phyloP scores from a whole-genome alignment of 2,329 filamentous ascomycete species.

The Rhinocladiella mackenziei region DNA sequence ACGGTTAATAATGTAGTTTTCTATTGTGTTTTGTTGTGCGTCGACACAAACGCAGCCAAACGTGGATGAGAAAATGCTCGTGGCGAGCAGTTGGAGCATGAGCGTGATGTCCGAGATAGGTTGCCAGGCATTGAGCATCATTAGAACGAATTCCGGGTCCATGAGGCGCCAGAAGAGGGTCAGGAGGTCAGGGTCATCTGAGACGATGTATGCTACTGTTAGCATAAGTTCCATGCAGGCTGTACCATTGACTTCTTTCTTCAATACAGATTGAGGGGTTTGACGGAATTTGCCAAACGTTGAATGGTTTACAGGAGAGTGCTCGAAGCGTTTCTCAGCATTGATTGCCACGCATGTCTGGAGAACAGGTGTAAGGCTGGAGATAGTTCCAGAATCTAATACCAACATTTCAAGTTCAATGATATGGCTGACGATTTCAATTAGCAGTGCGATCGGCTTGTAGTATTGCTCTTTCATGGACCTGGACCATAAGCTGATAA shows the following conservation, averaged over 20 bases:
- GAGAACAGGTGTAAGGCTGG: constrained; percentile 39
- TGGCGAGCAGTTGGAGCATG: constrained; percentile 53
- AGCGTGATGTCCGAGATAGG: constrained; percentile 53
- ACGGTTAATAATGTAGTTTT: constrained; percentile 52
- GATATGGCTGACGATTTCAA: constrained; percentile 41
- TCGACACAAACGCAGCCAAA: constrained; percentile 52
- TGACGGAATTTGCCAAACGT: constrained; percentile 38
- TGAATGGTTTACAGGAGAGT: constrained; percentile 42
- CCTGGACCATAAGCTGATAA: constrained; percentile 54
- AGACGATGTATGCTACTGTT: constrained; percentile 47
- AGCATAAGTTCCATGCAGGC: constrained; percentile 54
- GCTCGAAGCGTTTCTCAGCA: constrained; percentile 48
- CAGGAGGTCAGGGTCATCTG: constrained; percentile 37
- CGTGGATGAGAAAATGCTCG: constrained; percentile 50
- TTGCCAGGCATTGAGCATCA: constrained; percentile 57
- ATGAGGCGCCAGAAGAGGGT: constrained; percentile 55
- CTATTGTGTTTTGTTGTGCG: constrained; percentile 40
- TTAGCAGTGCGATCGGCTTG: constrained; percentile 41
- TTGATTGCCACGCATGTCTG: constrained; percentile 52
- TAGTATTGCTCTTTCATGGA: constrained; percentile 54
- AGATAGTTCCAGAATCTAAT: constrained; percentile 37
- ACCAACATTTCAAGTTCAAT: constrained; percentile 38
- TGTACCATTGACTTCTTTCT: constrained; percentile 51
- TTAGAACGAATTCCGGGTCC: constrained; percentile 54
- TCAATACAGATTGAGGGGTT: constrained; percentile 42